Base-by-base conservation (phyloP, 768 basidiomycete species). In the Kwoniella pini region DNA sequence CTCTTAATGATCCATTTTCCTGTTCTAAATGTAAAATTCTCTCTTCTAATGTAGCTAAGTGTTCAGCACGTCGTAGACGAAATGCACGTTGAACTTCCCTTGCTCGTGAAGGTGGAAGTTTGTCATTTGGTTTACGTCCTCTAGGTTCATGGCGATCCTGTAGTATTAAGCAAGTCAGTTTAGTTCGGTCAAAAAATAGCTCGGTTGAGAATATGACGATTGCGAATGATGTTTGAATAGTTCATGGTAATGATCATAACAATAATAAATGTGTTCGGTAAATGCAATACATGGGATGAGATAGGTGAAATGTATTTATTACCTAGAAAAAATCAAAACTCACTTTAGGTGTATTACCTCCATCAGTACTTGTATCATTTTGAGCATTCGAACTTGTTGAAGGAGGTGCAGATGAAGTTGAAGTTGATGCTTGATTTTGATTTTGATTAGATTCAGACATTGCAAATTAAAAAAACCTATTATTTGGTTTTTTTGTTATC, bases 1-100 rank as follows among this genome's bases (percentile, higher is more conserved):
- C 64, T n/a, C 79, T 65, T 3, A 80, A 54, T 50, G 76, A 71
- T 7, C 68, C 67, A 40, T 80, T 80, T 60, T 80, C 79, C 10
- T 60, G 65, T 60, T 80, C 79, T 28, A 80, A 68, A 36, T 71
- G 66, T 19, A 70, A 60, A 60, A 80, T 76, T 13, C 79, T 64
- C 49, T 78, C 79, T 71, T 80, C 79, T 15, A 80, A 58, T 7
- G 73, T 71, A 2, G 76, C 75, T 38, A 80, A 67, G 48, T 80
- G 79, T 33, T 77, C 77, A 0, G 79, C 79, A 38, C 79, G 65
- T 21, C 79, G 67, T 0, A 77, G 73, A 54, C 79, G 62, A 54
- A 80, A 80, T 12, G 79, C 79, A 26, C 79, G 68, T 60, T 80
- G 79, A 15, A 80, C 79, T 54, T 80, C 79, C 12, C 79, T 63